phyloP scores from a whole-genome alignment of 805 yeast genomes.

The Suhomyces faveliae region DNA sequence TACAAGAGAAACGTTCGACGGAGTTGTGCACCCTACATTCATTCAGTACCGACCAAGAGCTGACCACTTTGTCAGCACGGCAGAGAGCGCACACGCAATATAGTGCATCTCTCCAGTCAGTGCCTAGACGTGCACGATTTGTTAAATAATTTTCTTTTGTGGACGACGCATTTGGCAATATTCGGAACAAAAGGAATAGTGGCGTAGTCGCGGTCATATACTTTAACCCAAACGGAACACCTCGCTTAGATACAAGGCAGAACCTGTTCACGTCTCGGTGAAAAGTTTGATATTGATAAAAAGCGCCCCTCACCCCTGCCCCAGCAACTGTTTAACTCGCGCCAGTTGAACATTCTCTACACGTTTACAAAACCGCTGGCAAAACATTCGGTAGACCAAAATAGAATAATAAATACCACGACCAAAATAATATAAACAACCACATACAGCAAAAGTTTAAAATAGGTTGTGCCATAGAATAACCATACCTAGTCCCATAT shows the following conservation, averaged over 20 bases:
- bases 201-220: background rate
- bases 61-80: no score
- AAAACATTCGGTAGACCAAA: background rate
- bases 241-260: background rate
- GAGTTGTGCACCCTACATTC: no score
- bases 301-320: background rate
- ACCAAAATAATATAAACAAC: background rate
- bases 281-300: background rate
- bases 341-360: background rate
- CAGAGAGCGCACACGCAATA: background rate
- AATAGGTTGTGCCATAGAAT: background rate
- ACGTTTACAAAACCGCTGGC: background rate
- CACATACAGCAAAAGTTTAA: background rate
- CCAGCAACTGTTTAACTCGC: background rate
- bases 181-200: conserved; percentile 1
- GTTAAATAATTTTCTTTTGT: background rate
- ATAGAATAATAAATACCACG: background rate
- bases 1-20: no score
- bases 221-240: background rate
- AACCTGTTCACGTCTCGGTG: background rate
- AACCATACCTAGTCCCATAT: background rate
- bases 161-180: conserved; percentile 1
- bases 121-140: background rate
- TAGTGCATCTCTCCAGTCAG: background rate
- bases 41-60: no score